These are phyloP conservation scores for cucumber (Cucumis sativus) DNA, from an alignment of 306 rosid genomes.

Conservation along the genomic window DNA sequence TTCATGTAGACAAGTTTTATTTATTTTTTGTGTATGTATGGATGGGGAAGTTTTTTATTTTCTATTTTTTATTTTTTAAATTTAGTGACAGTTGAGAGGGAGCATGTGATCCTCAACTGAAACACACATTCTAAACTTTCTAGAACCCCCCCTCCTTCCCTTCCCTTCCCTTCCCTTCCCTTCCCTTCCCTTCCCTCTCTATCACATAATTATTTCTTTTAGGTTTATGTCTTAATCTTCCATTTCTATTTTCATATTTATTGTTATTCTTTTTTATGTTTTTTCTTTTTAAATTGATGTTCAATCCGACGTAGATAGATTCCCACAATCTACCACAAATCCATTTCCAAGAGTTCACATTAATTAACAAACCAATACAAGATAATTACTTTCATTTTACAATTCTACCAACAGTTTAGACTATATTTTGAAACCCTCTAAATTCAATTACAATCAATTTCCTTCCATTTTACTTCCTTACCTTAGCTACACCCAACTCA, in stretches of 20 bases:
- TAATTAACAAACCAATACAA: too few relatives aligned
- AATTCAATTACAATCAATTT: too few relatives aligned
- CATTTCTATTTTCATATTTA: background rate
- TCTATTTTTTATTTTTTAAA: too few relatives aligned
- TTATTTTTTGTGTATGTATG: background rate
- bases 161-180: background rate
- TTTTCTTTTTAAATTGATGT: too few relatives aligned
- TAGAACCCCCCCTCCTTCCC: background rate
- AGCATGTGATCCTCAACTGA: slow-evolving; percentile 5
- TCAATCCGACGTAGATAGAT: too few relatives aligned
- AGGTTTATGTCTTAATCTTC: background rate
- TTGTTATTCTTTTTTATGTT: too few relatives aligned
- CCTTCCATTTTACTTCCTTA: too few relatives aligned
- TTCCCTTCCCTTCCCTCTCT: background rate
- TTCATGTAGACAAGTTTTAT: background rate
- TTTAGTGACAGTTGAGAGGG: background rate
- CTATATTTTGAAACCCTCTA: background rate
- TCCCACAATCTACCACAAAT: too few relatives aligned
- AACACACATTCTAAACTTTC: background rate
- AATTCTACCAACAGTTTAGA: too few relatives aligned
- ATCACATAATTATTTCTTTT: background rate
- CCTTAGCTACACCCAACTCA: background rate
- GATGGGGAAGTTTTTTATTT: background rate
- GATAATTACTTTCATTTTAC: too few relatives aligned
- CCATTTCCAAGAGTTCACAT: background rate